Conservation (phyloP, 345 rosid genomes). For the Camelina neglecta region DNA sequence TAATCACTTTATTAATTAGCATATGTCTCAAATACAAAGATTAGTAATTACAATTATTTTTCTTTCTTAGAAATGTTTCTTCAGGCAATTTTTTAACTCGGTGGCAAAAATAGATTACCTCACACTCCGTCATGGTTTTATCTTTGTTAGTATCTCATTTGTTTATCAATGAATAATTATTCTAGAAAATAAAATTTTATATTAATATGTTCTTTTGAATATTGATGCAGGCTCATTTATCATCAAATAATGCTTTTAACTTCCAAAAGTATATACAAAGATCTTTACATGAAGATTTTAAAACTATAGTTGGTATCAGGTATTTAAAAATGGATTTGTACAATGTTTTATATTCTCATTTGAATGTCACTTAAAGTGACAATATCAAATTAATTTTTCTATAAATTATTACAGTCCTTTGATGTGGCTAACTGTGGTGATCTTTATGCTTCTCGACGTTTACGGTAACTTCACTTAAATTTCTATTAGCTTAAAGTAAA, state of each 20-base stretch:
- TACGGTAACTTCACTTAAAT: slow-evolving; percentile 53
- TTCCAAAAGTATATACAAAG: slow-evolving; percentile 76
- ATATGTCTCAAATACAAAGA: not conserved
- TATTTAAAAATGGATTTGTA: not conserved
- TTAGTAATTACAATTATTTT: not conserved
- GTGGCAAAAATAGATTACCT: slow-evolving; percentile 80
- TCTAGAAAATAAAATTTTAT: not conserved
- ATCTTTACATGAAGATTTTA: slow-evolving; percentile 81
- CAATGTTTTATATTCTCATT: not conserved
- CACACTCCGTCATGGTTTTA: slow-evolving; percentile 80
- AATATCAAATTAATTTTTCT: not conserved
- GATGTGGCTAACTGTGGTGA: slow-evolving; percentile 72
- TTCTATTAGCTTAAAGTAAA: not conserved
- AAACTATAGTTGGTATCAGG: slow-evolving; percentile 81
- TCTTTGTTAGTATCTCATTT: slow-evolving; percentile 49
- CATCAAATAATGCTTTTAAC: slow-evolving; percentile 55
- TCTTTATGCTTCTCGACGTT: slow-evolving; percentile 70
- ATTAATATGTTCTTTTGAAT: not conserved
- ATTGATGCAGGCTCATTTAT: slow-evolving; percentile 56
- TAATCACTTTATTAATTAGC: not conserved
- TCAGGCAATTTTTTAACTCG: slow-evolving; percentile 66
- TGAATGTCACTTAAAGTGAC: not conserved
- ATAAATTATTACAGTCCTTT: slow-evolving; percentile 52
- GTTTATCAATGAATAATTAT: not conserved
- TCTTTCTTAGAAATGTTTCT: slow-evolving; percentile 67